phyloP scores from a whole-genome alignment of 2,329 filamentous ascomycete genomes.

The Ascochyta pisi region DNA sequence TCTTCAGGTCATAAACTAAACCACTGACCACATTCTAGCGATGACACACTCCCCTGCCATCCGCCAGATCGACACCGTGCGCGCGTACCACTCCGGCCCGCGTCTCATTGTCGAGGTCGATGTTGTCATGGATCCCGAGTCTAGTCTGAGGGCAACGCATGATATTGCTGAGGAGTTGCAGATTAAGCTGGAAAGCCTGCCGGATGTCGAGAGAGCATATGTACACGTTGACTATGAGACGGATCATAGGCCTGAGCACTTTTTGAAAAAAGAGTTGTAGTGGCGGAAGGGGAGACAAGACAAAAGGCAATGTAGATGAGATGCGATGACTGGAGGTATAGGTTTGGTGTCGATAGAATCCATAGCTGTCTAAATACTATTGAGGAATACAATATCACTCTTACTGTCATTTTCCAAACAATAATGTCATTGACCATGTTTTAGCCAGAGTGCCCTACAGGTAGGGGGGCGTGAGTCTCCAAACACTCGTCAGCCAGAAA shows the following conservation, averaged over 20 bases:
- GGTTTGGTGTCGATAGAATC: too few relatives aligned
- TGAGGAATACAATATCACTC: too few relatives aligned
- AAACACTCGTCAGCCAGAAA: too few relatives aligned
- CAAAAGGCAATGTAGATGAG: neutral
- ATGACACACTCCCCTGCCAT: constrained; percentile 86
- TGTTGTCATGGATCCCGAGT: constrained; percentile 84
- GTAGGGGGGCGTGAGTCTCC: too few relatives aligned
- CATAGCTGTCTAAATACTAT: too few relatives aligned
- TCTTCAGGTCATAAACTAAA: neutral
- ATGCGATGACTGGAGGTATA: neutral
- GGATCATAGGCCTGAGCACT: constrained; percentile 89
- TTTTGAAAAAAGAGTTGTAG: constrained; percentile 68
- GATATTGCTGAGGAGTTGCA: constrained; percentile 94
- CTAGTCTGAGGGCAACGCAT: constrained; percentile 76
- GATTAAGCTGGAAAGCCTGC: constrained; percentile 89
- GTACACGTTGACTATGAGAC: constrained; percentile 98
- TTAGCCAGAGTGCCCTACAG: too few relatives aligned
- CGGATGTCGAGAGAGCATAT: constrained; percentile 91
- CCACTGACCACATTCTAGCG: constrained; percentile 46
- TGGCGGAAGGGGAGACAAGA: neutral
- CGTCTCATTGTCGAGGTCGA: constrained; percentile 95
- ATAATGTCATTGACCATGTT: too few relatives aligned
- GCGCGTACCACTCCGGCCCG: constrained; percentile 89
- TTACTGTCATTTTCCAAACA: too few relatives aligned
- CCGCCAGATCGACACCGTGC: constrained; percentile 89